Base-by-base conservation (phyloP, 2,329 filamentous ascomycete genomes). In the Sporothrix humicola region DNA sequence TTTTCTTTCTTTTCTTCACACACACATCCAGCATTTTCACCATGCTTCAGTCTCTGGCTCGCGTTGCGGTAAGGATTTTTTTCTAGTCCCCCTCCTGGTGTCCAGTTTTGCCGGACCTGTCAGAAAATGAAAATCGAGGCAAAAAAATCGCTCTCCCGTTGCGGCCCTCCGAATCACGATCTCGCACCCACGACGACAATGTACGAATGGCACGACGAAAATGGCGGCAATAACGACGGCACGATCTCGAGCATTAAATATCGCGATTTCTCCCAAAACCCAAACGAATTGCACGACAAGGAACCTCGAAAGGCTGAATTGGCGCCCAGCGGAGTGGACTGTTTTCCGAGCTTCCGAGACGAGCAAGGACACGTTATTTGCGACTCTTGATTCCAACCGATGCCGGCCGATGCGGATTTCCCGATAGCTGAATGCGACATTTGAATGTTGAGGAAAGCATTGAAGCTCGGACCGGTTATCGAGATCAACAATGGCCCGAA, bases 41-140 rank as follows among this genome's bases (percentile, higher is more conserved):
- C 26, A 74, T 74, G 73, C 69, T 74, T 46, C 73, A 74, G 79
- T 85, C 87, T 82, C 81, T 88, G 76, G 84, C 85, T 80, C 83
- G 87, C 83, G 83, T 83, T 81, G 85, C 87, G 82, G 88, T 90
- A 85, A 78, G 87, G 84, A 71, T 42, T 20, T 72, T 37, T 58
- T n/a, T 26, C 54, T 42, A 17, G 58, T 46, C 12, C 13, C 13
- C 17, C 12, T 31, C 20, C 15, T 48, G 9, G 52, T 37, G 44
- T 63, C 31, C 26, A 68, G 63, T 63, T 23, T 26, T 46, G 61
- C 42, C 61, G 58, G 69, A n/a, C 20, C 31, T 7, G 31, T 37
- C 31, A 37, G 31, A 37, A 37, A 37, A 37, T 37, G 31, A 37
- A 37, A 37, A 37, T 37, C 52, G 20, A 54, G 10, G n/a, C 8